Evolutionary conservation across 306 rosid genomes (phyloP).

Genomic region (Sicyos baderoa): DNA sequence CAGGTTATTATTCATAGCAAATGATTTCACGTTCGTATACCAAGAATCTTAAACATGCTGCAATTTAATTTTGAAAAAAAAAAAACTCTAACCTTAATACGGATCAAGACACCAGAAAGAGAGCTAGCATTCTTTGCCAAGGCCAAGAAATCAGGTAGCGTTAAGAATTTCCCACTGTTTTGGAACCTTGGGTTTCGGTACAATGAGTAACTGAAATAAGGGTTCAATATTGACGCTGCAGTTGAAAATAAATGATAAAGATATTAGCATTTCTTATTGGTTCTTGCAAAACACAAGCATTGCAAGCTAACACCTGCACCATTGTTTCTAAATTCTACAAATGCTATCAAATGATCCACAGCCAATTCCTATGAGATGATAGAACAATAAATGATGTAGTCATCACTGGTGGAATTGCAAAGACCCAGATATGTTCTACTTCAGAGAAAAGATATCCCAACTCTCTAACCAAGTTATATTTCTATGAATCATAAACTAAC

Average conservation of each 20-base stretch:
- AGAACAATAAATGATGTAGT: not conserved
- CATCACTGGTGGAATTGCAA: not conserved
- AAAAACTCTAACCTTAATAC: conserved; percentile 53
- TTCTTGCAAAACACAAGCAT: not conserved
- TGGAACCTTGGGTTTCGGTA: conserved; percentile 49
- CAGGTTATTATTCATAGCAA: not conserved
- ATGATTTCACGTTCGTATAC: conserved; percentile 14
- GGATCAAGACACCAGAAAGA: conserved; percentile 60
- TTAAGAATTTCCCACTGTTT: conserved; percentile 35
- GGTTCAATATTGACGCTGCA: conserved; percentile 65
- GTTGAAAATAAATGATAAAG: not conserved
- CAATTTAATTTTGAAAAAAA: not conserved
- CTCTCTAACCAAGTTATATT: conserved; percentile 12
- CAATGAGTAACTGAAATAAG: conserved; percentile 25
- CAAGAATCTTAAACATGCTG: conserved; percentile 1
- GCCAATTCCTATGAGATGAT: not conserved
- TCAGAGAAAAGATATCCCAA: not conserved
- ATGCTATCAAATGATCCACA: not conserved
- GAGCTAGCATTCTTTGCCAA: conserved; percentile 55
- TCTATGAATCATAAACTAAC: no score
- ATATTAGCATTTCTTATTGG: conserved; percentile 3
- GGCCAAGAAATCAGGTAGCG: conserved; percentile 64
- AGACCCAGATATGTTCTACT: not conserved
- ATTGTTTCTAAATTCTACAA: not conserved
- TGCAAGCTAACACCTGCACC: not conserved